A percentile compares a stretch with the other conserved stretches of the same genome.
Evolutionary conservation across 2,329 filamentous ascomycete genomes (phyloP).

Genomic region (Clonostachys sp.): DNA sequence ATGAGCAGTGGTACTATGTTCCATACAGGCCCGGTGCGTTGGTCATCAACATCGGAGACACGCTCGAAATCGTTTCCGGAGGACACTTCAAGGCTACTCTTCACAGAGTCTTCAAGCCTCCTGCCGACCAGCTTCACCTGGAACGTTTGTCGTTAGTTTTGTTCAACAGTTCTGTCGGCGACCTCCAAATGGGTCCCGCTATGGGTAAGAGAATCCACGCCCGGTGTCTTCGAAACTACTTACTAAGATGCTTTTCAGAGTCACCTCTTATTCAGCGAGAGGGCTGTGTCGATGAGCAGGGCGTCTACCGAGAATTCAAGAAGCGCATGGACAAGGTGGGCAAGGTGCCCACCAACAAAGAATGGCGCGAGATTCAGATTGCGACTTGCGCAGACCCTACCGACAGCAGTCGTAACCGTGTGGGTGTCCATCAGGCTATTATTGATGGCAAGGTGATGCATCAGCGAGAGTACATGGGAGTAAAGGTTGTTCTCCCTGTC

Average conservation of each 20-base stretch:
- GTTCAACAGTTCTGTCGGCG: conserved; percentile 17
- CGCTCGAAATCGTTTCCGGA: conserved; percentile 9
- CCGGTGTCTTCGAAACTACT: not conserved
- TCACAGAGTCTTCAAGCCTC: conserved; percentile 10
- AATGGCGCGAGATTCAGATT: conserved; percentile 46
- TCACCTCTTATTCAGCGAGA: conserved; percentile 24
- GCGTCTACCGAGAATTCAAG: conserved; percentile 40
- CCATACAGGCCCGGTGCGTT: conserved; percentile 11
- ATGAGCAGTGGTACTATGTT: conserved; percentile 12
- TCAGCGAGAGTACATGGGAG: conserved; percentile 38
- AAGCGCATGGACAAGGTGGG: conserved; percentile 28
- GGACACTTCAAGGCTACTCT: conserved; percentile 12
- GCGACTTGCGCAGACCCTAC: conserved; percentile 34
- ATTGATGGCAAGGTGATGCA: conserved; percentile 39
- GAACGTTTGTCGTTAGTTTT: conserved; percentile 35
- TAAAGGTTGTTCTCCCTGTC: conserved; percentile 37
- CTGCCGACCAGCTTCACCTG: conserved; percentile 14
- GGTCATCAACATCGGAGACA: conserved; percentile 11
- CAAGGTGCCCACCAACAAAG: conserved; percentile 35
- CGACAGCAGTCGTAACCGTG: conserved; percentile 28
- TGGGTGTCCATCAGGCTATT: conserved; percentile 34
- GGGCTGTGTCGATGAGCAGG: conserved; percentile 36
- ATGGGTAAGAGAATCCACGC: not conserved
- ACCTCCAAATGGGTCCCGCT: not conserved
- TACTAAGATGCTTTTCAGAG: conserved; percentile 15